Evolutionary conservation across 176 grass and related monocot genomes (phyloP), one percentile per base, ranked within the genome.

Genomic region (Cymbopogon citratus): DNA sequence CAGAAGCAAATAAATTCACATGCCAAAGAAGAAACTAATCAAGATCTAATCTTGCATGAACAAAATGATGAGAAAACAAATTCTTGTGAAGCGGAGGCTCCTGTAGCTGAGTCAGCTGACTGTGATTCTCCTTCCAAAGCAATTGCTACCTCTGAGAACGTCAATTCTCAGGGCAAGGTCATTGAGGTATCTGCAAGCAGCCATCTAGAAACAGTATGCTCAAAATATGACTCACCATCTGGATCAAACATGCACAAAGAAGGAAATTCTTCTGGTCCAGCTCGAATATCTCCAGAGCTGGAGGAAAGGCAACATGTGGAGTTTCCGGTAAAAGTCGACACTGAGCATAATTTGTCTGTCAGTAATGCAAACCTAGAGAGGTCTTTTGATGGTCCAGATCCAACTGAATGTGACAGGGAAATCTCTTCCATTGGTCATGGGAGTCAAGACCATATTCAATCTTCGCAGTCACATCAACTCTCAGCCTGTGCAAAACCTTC

Each of bases 281-380:
- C 15, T 87, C 74, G 1, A 82, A 48, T 46, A 25, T 66, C 64
- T 65, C 68, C 77, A 45, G 89, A 54, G 43, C 45, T 73, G 19
- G 76, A 87, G 82, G 66, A 44, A 84, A 86, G 79, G 44, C 78
- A 75, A 75, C 66, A 73, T 67, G 43, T 63, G 35, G 69, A 87
- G 77, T 44, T 83, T 38, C 82, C 78, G 18, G 84, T 61, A 34
- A 65, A 88, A 49, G 69, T 83, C 13, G 49, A 89, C 74, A 74
- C 61, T 25, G 61, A 87, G 45, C 76, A 82, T 86, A 87, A 81
- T 63, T 52, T 78, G 67, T 83, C 84, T 85, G 43, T 51, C 80
- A 75, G 35, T 85, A 65, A 69, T 81, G 65, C 79, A 76, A 57
- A 87, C 69, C 70, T 38, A 76, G 82, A 87, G 63, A 87, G 39